phyloP scores from a whole-genome alignment of 2,329 filamentous ascomycete genomes.

The Penicillium frequentans region DNA sequence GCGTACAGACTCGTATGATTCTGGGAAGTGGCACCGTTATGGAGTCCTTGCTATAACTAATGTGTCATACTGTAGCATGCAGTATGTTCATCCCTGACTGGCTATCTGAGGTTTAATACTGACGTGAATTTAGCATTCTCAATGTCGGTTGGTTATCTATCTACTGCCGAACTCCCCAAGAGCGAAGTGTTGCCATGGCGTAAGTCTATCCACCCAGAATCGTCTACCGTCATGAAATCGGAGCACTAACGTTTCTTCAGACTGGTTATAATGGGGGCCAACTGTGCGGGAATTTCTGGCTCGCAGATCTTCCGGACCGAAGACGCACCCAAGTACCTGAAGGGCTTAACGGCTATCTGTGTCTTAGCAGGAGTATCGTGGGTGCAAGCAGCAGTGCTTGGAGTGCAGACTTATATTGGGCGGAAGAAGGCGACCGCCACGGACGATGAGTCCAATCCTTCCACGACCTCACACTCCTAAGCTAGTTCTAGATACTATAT shows the following conservation, averaged over 20 bases:
- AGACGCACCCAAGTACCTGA: constrained; percentile 24
- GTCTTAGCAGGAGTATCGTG: constrained; percentile 27
- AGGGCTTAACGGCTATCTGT: constrained; percentile 28
- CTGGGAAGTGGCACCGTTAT: constrained; percentile 31
- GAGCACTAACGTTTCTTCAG: constrained; percentile 15
- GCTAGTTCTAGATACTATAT: not conserved
- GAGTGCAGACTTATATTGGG: constrained; percentile 24
- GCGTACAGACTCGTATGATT: constrained; percentile 24
- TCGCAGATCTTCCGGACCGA: constrained; percentile 56
- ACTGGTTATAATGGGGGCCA: constrained; percentile 60
- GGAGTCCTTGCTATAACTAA: constrained; percentile 30
- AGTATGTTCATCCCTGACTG: constrained; percentile 25
- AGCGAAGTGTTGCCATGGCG: constrained; percentile 62
- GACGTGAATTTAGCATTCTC: constrained; percentile 33
- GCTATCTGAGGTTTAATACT: not conserved
- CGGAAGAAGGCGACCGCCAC: constrained; percentile 16
- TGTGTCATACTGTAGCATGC: constrained; percentile 36
- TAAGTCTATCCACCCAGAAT: constrained; percentile 25
- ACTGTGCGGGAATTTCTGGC: constrained; percentile 62
- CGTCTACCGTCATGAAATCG: not conserved
- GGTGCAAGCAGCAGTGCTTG: constrained; percentile 17
- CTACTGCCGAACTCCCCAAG: constrained; percentile 56
- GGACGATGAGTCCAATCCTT: not conserved
- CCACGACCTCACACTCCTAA: not conserved
- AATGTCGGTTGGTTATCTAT: constrained; percentile 63